Evolutionary conservation across 768 basidiomycete species (phyloP).

Genomic region (Exsudoporus frostii): DNA sequence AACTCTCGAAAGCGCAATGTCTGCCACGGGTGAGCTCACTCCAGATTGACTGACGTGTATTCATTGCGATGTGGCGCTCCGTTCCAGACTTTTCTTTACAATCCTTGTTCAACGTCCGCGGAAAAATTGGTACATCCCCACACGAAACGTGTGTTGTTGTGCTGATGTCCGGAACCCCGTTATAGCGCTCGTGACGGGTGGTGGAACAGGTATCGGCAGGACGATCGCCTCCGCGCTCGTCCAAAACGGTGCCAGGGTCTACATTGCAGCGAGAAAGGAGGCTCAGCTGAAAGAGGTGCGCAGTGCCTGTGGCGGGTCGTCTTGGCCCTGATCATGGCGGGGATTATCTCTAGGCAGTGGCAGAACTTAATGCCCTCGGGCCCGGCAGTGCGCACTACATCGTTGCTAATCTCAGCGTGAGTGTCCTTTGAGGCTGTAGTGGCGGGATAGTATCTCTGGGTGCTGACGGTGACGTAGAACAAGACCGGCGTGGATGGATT

Average conservation of each 20-base stretch:
- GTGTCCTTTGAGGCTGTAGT: constrained; percentile 26
- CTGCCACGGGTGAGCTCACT: constrained; percentile 6
- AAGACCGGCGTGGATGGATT: constrained; percentile 79
- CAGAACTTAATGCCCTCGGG: constrained; percentile 57
- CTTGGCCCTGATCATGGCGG: neutral
- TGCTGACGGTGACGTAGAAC: constrained; percentile 39
- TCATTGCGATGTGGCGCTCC: neutral
- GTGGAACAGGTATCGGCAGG: constrained; percentile 78
- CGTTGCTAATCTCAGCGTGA: constrained; percentile 67
- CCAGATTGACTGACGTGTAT: neutral
- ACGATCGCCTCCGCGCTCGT: constrained; percentile 83
- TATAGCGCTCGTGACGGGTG: constrained; percentile 76
- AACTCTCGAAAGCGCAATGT: constrained; percentile 10
- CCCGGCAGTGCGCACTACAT: constrained; percentile 69
- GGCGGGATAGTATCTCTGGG: neutral
- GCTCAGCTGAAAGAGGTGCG: constrained; percentile 69
- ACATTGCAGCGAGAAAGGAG: constrained; percentile 86
- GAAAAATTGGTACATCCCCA: constrained; percentile 55
- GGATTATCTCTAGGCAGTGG: constrained; percentile 40
- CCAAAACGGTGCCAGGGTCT: constrained; percentile 84
- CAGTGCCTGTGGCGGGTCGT: constrained; percentile 33
- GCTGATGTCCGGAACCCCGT: neutral
- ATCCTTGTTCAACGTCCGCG: constrained; percentile 62
- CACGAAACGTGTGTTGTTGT: neutral
- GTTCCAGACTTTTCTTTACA: constrained; percentile 48